Evolutionary conservation across 345 rosid species (phyloP).

Genomic region (Microthlaspi erraticum): DNA sequence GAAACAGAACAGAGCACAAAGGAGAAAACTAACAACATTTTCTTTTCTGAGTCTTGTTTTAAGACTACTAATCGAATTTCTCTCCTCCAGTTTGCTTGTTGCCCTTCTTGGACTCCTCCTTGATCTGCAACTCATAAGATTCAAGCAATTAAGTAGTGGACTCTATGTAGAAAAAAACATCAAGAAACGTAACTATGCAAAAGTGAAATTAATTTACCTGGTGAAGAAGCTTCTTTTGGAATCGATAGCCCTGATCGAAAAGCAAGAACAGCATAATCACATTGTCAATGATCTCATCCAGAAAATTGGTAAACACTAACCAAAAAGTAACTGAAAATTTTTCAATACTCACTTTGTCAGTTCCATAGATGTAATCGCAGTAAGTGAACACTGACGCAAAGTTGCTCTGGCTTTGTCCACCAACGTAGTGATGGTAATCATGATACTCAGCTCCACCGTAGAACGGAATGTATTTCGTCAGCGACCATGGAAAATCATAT

Average conservation of each 20-base stretch:
- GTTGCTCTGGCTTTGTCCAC: slow-evolving; percentile 89
- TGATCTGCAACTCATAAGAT: slow-evolving; percentile 33
- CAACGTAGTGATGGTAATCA: slow-evolving; percentile 91
- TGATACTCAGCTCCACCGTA: slow-evolving; percentile 92
- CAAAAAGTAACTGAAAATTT: not conserved
- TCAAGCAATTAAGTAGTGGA: slow-evolving; percentile 6
- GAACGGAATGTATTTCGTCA: slow-evolving; percentile 75
- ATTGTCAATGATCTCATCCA: slow-evolving; percentile 19
- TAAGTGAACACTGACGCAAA: slow-evolving; percentile 90
- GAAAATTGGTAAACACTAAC: not conserved
- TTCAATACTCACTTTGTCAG: slow-evolving; percentile 67
- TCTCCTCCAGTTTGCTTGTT: slow-evolving; percentile 23
- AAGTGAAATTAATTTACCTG: slow-evolving; percentile 62
- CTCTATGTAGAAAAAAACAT: slow-evolving; percentile 10
- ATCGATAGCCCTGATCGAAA: slow-evolving; percentile 78
- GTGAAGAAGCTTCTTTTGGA: slow-evolving; percentile 73
- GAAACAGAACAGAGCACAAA: slow-evolving; percentile 5
- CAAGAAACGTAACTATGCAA: no score
- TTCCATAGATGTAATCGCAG: slow-evolving; percentile 83
- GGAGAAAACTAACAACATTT: slow-evolving; percentile 15
- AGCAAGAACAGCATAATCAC: slow-evolving; percentile 15
- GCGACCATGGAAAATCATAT: slow-evolving; percentile 77
- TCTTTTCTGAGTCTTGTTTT: not conserved
- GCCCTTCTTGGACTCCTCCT: slow-evolving; percentile 37
- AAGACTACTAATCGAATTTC: slow-evolving; percentile 31